Evolutionary conservation across 1,284 basidiomycete genomes (phyloP), one percentile per base, ranked within the genome.

Genomic region (Prillingera fragicola): DNA sequence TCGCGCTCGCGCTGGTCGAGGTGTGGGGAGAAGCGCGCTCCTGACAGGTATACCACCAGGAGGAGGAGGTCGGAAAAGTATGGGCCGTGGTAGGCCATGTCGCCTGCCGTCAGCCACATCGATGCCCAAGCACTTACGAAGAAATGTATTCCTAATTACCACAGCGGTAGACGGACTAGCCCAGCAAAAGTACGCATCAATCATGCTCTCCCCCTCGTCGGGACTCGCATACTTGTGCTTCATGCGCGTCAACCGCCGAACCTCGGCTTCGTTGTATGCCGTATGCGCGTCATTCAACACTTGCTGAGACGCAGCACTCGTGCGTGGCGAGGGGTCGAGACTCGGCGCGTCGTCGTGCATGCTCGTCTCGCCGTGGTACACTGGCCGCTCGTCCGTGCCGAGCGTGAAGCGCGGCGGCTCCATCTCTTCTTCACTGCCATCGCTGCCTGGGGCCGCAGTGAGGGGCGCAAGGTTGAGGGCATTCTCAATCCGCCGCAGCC

Each of bases 111-210:
- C 18, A 43, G 42, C n/a, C n/a, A n/a, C 33, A 22, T 6, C 15
- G n/a, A 25, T 14, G 7, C 21, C 25, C 28, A 14, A 14, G 3
- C 31, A 41, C 50, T 38, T 24, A 52, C 55, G 49, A 13, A 57
- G 43, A 32, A 57, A 57, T 13, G 52, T 28, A 17, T 28, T 24
- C 15, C 50, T 31, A 33, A 48, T 45, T 3, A 57, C 49, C 2
- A 52, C 43, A 4, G 42, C 52, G 8, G 50, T 54, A 3, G 33
- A 43, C 21, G 41, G 33, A 8, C 37, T 40, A n/a, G 55, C 47
- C 55, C 55, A 57, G 19, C 38, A 41, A 39, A 56, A 56, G 39
- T 51, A 56, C 33, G 51, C 45, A 19, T 56, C 48, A 18, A 56
- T 45, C 27, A 45, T 40, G 1, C 38, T 35, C 37, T 56, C 54